Conservation (phyloP, 345 rosid species). For the Camelina neglecta region DNA sequence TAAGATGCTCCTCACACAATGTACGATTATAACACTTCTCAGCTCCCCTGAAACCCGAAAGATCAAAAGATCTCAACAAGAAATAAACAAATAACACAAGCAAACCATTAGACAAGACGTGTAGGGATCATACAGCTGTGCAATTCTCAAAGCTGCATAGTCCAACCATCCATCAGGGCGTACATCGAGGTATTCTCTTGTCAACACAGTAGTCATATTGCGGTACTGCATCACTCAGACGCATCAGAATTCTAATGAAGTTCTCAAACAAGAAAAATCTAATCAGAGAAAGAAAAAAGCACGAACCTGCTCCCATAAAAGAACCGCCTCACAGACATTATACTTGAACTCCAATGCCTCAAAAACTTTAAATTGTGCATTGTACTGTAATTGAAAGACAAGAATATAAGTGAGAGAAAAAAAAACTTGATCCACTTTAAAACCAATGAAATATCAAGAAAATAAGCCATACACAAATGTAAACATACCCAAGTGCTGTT, state of each 20-base stretch:
- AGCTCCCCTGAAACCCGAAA: constrained; percentile 66
- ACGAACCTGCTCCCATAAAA: constrained; percentile 95
- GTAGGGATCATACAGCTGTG: constrained; percentile 69
- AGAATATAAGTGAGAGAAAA: no score
- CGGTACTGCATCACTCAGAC: constrained; percentile 68
- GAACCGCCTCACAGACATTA: constrained; percentile 85
- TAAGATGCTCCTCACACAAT: constrained; percentile 89
- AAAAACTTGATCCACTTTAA: neutral
- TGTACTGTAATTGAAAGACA: constrained; percentile 61
- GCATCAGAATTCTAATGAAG: constrained; percentile 26
- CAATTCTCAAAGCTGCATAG: constrained; percentile 92
- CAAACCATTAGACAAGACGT: constrained; percentile 14
- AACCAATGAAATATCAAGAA: neutral
- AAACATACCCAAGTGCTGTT: constrained; percentile 90
- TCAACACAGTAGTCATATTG: constrained; percentile 94
- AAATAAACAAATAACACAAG: constrained; percentile 15
- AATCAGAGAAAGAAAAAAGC: constrained; percentile 14
- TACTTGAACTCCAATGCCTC: constrained; percentile 91
- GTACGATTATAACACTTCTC: constrained; percentile 79
- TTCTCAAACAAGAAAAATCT: neutral
- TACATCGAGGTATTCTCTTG: constrained; percentile 90
- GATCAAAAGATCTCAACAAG: constrained; percentile 27
- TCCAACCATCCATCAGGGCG: constrained; percentile 97
- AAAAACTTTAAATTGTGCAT: constrained; percentile 77
- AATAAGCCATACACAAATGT: constrained; percentile 27